phyloP scores from a whole-genome alignment of 2,329 filamentous ascomycete species.

The Aureobasidium uvarum region DNA sequence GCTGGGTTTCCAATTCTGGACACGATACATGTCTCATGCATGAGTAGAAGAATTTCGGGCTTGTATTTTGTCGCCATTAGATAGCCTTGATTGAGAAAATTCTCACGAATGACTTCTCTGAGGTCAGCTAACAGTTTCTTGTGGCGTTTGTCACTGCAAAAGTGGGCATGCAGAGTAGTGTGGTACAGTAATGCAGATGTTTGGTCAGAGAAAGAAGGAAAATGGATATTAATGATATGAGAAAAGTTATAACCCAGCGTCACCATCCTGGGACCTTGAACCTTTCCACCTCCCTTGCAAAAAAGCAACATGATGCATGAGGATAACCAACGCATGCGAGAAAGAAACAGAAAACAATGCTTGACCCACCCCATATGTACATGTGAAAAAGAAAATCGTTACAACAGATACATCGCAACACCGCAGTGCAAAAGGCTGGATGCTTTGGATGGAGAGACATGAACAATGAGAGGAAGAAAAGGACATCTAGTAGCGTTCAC shows the following conservation, averaged over 20 bases:
- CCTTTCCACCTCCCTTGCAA: background rate
- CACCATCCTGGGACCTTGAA: background rate
- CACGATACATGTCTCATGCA: no score
- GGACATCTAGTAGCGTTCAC: conserved; percentile 26
- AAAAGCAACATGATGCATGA: background rate
- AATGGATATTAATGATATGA: background rate
- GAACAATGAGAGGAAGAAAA: background rate
- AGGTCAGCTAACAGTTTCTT: no score
- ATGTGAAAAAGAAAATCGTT: background rate
- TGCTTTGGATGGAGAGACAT: background rate
- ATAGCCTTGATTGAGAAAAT: no score
- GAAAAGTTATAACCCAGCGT: background rate
- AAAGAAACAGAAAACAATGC: background rate
- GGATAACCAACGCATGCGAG: background rate
- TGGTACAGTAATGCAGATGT: no score
- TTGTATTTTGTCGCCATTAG: no score
- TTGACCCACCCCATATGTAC: conserved; percentile 4
- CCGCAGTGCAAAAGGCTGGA: background rate
- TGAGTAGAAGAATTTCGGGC: no score
- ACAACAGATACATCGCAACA: background rate
- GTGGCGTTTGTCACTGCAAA: no score
- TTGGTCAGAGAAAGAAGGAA: no score
- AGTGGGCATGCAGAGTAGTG: no score
- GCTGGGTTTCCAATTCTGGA: no score
- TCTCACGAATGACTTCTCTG: no score